Percentiles rank a stretch among this genome's conserved stretches.
phyloP scores from a whole-genome alignment of 805 yeast species.

The Yamadazyma olivae region DNA sequence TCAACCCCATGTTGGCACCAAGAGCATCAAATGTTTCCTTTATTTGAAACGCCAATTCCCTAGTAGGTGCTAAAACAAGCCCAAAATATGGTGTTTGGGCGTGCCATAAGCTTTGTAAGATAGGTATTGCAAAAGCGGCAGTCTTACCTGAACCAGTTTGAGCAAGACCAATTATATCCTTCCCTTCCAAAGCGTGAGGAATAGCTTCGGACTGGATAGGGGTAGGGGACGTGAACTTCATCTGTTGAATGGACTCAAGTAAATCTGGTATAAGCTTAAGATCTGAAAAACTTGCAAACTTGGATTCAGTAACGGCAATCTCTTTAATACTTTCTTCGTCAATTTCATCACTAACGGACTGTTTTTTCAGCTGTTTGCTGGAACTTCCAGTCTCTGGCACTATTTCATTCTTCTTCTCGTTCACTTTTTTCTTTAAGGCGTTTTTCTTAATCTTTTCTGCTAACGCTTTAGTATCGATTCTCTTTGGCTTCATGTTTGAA shows the following conservation, averaged over 20 bases:
- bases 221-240: constrained; percentile 81
- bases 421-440: constrained; percentile 21
- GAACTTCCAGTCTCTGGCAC: background rate
- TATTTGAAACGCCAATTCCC: constrained; percentile 84
- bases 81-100: constrained; percentile 88
- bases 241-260: constrained; percentile 68
- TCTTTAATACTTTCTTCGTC: constrained; percentile 1
- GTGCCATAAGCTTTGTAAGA: constrained; percentile 85
- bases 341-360: background rate
- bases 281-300: constrained; percentile 46
- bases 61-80: constrained; percentile 81
- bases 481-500: background rate
- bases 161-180: constrained; percentile 93
- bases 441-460: constrained; percentile 52
- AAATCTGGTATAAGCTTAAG: constrained; percentile 73
- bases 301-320: constrained; percentile 14
- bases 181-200: constrained; percentile 86
- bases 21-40: constrained; percentile 93
- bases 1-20: constrained; percentile 89
- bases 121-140: constrained; percentile 97
- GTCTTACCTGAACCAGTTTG: constrained; percentile 99
- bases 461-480: constrained; percentile 37
- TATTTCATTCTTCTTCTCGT: constrained; percentile 7
- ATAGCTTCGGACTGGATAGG: constrained; percentile 91
- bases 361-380: background rate